phyloP scores from a whole-genome alignment of 371 early-diverging fungal genomes.

The Mucor piriformis region DNA sequence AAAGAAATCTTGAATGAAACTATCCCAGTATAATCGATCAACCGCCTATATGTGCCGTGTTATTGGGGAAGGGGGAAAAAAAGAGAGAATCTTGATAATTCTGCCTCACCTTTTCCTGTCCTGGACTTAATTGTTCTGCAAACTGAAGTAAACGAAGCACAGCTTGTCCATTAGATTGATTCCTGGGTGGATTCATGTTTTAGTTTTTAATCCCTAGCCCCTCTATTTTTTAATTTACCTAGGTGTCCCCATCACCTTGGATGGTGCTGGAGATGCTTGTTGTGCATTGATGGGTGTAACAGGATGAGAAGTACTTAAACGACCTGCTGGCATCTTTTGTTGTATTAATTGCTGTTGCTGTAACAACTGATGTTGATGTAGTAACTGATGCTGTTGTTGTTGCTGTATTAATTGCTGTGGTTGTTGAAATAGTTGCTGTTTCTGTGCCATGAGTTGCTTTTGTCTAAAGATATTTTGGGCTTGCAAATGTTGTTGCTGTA shows the following conservation, averaged over 20 bases:
- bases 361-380: constrained; percentile 13
- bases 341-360: constrained; percentile 15
- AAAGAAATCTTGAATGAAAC: constrained; percentile 42
- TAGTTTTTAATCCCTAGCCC: background rate
- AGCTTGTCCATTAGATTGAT: constrained; percentile 37
- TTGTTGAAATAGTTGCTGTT: constrained; percentile 22
- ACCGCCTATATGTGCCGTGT: constrained; percentile 16
- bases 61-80: background rate
- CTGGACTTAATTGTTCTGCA: constrained; percentile 46
- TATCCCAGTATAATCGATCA: constrained; percentile 39
- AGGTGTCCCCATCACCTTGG: background rate
- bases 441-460: constrained; percentile 23
- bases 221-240: constrained; percentile 3
- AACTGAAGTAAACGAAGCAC: constrained; percentile 48
- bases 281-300: constrained; percentile 38
- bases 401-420: constrained; percentile 18
- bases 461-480: constrained; percentile 34
- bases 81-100: background rate
- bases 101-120: constrained; percentile 28
- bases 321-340: constrained; percentile 2
- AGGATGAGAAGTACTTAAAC: constrained; percentile 7
- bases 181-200: background rate
- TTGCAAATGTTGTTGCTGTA: constrained; percentile 13
- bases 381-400: constrained; percentile 21
- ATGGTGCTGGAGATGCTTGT: constrained; percentile 22